Percentiles rank a stretch among this genome's conserved stretches.
phyloP scores from a whole-genome alignment of 75 land plant genomes.

The Cupressus sempervirens region DNA sequence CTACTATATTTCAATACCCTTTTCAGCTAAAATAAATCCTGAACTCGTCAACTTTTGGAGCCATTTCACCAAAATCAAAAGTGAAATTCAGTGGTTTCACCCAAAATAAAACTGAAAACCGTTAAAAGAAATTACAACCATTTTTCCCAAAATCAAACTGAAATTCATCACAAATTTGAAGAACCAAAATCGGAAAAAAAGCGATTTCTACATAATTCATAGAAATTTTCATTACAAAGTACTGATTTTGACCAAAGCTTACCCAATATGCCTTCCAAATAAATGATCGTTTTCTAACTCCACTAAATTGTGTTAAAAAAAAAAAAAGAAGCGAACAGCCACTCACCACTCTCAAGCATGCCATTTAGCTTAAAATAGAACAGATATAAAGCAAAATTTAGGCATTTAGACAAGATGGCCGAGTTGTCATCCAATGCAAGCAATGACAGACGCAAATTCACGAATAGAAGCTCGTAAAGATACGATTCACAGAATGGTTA shows the following conservation, averaged over 20 bases:
- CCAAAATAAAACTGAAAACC: too few species aligned
- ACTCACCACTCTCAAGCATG: background rate
- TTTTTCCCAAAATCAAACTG: too few species aligned
- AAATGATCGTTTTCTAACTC: background rate
- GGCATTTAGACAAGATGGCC: background rate
- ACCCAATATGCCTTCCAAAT: background rate
- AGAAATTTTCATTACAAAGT: background rate
- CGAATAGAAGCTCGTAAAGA: background rate
- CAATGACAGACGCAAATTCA: background rate
- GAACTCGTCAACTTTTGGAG: too few species aligned
- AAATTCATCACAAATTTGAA: too few species aligned
- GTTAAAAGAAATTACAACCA: too few species aligned
- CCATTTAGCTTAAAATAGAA: background rate
- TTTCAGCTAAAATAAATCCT: too few species aligned
- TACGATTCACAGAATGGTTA: background rate
- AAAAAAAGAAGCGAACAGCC: background rate
- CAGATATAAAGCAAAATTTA: background rate
- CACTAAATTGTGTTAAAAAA: background rate
- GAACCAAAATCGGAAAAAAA: background rate
- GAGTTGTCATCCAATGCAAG: background rate
- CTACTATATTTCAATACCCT: background rate
- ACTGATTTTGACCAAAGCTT: background rate
- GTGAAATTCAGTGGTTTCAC: too few species aligned
- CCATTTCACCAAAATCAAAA: too few species aligned
- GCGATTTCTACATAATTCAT: background rate